Evolutionary conservation across 108 stramenopile genomes (phyloP).

Genomic region (Nitzschia inconspicua): DNA sequence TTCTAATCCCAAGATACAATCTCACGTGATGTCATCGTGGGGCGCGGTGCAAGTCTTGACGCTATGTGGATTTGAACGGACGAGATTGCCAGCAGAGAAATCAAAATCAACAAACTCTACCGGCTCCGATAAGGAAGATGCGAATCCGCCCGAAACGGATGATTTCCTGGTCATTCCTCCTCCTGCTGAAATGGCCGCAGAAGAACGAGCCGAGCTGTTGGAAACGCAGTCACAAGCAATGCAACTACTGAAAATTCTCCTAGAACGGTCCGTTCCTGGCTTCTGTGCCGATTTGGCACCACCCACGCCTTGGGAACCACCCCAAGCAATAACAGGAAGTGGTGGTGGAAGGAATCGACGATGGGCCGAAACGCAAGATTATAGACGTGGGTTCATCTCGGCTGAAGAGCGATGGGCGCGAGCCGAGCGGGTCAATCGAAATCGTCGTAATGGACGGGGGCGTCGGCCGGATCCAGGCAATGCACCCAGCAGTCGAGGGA

Average conservation of each 20-base stretch:
- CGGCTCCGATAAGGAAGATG: neutral
- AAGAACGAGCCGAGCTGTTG: neutral
- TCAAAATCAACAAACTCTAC: neutral
- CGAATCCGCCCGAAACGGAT: neutral
- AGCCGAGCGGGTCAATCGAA: neutral
- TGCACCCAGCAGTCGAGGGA: neutral
- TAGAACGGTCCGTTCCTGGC: neutral
- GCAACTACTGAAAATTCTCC: neutral
- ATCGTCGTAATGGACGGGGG: neutral
- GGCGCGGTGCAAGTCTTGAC: neutral
- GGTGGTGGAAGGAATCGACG: neutral
- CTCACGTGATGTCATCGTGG: neutral
- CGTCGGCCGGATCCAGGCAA: neutral
- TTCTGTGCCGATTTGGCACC: neutral
- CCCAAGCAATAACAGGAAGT: neutral
- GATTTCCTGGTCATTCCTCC: neutral
- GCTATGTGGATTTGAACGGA: neutral
- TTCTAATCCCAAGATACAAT: neutral
- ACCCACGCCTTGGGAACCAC: neutral
- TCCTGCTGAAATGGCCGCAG: neutral
- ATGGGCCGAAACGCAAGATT: neutral
- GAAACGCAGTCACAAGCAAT: neutral
- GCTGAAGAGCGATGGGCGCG: neutral
- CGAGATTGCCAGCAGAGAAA: neutral
- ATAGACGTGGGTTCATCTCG: neutral